A percentile compares a stretch with the other conserved stretches of the same genome.
Conservation (phyloP, 1,139 yeast species). For the Candida glucosophila region DNA sequence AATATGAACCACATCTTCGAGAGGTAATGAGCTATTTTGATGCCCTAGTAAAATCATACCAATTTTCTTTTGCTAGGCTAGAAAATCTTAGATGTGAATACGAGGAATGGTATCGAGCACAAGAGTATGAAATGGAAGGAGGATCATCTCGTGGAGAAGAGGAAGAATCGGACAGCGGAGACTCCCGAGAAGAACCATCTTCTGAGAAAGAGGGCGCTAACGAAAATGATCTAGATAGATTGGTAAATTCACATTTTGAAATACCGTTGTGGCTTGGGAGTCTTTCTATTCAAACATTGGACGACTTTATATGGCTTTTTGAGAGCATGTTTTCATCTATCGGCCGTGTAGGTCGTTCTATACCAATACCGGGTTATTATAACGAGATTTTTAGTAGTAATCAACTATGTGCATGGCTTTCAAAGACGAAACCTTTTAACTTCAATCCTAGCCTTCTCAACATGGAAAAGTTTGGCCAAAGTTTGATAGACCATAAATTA, state of each 20-base stretch:
- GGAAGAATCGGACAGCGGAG: conserved; percentile 6
- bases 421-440: conserved; percentile 21
- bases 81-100: conserved; percentile 24
- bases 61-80: conserved; percentile 14
- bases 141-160: conserved; percentile 3
- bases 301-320: no score
- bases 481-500: conserved; percentile 27
- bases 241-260: no score
- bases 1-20: conserved; percentile 28
- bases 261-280: no score
- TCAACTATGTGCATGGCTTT: conserved; percentile 23
- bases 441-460: conserved; percentile 31
- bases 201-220: background rate
- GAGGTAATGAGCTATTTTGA: conserved; percentile 16
- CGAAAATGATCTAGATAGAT: no score
- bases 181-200: background rate
- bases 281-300: no score
- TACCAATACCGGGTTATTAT: conserved; percentile 35
- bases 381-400: conserved; percentile 34
- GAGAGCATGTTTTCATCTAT: no score
- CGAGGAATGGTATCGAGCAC: conserved; percentile 21
- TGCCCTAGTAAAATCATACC: conserved; percentile 20
- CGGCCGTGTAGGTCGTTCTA: no score
- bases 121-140: conserved; percentile 19
- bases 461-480: conserved; percentile 37